These are phyloP conservation scores for Neoboletus brunneissimus DNA, from an alignment of 768 basidiomycete genomes.

Conservation along the genomic window DNA sequence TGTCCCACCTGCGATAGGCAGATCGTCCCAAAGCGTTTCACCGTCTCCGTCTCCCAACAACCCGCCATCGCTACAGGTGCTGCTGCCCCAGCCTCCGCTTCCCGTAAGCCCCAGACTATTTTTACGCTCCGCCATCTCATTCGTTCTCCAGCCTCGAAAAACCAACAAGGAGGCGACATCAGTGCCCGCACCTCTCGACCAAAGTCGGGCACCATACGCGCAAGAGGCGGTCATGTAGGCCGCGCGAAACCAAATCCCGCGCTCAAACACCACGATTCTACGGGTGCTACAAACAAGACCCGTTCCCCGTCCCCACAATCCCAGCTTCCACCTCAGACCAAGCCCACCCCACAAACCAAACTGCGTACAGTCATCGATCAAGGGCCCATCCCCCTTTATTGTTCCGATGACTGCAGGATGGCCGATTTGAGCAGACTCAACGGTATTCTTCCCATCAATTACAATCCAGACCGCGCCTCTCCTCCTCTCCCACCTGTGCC, in stretches of 20 bases:
- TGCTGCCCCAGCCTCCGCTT: constrained; percentile 34
- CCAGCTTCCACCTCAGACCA: constrained; percentile 21
- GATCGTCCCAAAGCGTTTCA: constrained; percentile 74
- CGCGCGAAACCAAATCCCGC: constrained; percentile 59
- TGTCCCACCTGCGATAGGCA: constrained; percentile 78
- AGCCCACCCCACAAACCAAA: constrained; percentile 39
- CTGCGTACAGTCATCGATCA: constrained; percentile 75
- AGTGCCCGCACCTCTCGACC: constrained; percentile 30
- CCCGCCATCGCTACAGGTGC: constrained; percentile 32
- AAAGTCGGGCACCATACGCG: constrained; percentile 38
- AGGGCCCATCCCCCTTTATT: constrained; percentile 77
- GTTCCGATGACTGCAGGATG: constrained; percentile 72
- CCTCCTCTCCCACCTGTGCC: constrained; percentile 42
- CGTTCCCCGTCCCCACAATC: constrained; percentile 14
- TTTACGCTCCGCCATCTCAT: constrained; percentile 5
- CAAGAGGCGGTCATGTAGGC: constrained; percentile 53
- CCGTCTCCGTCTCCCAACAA: constrained; percentile 42
- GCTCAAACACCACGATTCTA: constrained; percentile 40
- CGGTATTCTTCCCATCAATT: constrained; percentile 43
- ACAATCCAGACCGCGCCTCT: constrained; percentile 44
- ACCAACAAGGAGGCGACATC: constrained; percentile 23
- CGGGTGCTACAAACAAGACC: constrained; percentile 19
- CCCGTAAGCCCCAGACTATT: constrained; percentile 33
- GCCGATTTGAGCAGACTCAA: constrained; percentile 49
- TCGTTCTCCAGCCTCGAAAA: constrained; percentile 24